phyloP scores from a whole-genome alignment of 805 yeast species.

The Hanseniaspora guilliermondii region DNA sequence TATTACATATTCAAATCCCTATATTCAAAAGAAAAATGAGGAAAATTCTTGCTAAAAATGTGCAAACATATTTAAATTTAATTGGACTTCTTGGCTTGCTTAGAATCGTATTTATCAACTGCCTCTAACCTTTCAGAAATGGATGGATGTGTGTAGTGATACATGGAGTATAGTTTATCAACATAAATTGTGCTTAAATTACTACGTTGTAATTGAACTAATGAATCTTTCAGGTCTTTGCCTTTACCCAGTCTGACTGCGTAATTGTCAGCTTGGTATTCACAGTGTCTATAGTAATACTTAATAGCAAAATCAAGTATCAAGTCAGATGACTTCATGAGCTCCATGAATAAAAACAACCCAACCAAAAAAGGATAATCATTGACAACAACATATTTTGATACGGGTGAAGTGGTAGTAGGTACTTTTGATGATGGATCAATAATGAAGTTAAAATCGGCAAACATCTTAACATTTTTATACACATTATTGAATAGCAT shows the following conservation, averaged over 20 bases:
- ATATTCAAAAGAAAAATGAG: no score
- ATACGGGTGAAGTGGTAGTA: conserved; percentile 13
- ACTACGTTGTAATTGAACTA: conserved; percentile 64
- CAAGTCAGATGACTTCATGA: conserved; percentile 67
- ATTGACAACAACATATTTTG: conserved; percentile 21
- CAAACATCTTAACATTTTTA: conserved; percentile 63
- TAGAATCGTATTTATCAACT: conserved; percentile 31
- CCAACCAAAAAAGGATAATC: conserved; percentile 71
- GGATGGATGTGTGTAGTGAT: conserved; percentile 84
- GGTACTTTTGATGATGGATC: conserved; percentile 13
- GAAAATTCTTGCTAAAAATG: no score
- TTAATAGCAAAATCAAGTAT: conserved; percentile 54
- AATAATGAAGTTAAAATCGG: conserved; percentile 59
- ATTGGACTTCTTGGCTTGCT: conserved; percentile 10
- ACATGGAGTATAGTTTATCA: conserved; percentile 79
- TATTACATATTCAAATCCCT: no score
- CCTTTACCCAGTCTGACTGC: conserved; percentile 71
- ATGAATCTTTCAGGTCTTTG: conserved; percentile 52
- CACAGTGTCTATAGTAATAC: conserved; percentile 68
- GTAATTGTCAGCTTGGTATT: conserved; percentile 84
- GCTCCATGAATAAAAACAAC: conserved; percentile 63
- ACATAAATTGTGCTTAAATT: conserved; percentile 80
- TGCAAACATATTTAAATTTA: no score
- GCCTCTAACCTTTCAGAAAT: conserved; percentile 79
- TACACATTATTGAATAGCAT: conserved; percentile 68